Percentiles rank a stretch among this genome's conserved stretches.
These are phyloP conservation scores for Radiomyces spectabilis DNA, from an alignment of 192 early-diverging fungal species.

Conservation along the genomic window DNA sequence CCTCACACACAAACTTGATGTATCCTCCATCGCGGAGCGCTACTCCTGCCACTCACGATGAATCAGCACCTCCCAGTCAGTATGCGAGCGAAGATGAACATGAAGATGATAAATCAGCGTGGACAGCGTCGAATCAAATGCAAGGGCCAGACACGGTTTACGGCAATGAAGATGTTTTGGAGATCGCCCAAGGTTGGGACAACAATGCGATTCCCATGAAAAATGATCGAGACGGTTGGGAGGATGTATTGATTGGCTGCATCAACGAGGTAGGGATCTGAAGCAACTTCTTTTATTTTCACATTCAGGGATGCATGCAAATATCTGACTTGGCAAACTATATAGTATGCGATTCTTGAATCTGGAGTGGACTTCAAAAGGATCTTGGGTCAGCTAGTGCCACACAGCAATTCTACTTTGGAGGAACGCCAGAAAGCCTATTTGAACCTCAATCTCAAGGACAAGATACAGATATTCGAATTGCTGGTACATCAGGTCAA, in stretches of 20 bases:
- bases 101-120: not conserved
- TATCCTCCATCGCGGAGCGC: not conserved
- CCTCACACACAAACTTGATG: too few species aligned
- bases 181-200: conserved; percentile 39
- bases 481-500: conserved; percentile 50
- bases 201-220: conserved; percentile 13
- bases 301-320: too few species aligned
- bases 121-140: too few species aligned
- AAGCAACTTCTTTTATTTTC: too few species aligned
- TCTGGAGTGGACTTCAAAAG: conserved; percentile 33
- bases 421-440: conserved; percentile 36
- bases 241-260: conserved; percentile 39
- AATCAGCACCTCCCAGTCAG: not conserved
- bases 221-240: conserved; percentile 38
- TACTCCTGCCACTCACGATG: not conserved
- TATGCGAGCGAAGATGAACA: not conserved
- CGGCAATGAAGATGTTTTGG: conserved; percentile 30
- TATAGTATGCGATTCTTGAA: conserved; percentile 36
- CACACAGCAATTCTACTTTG: conserved; percentile 23
- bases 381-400: conserved; percentile 37
- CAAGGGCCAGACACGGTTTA: conserved; percentile 9
- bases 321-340: not conserved
- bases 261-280: conserved; percentile 48
- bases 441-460: conserved; percentile 28
- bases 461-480: conserved; percentile 59